These are phyloP conservation scores for Coemansia sp. DNA, from an alignment of 192 early-diverging fungal species.

Conservation along the genomic window DNA sequence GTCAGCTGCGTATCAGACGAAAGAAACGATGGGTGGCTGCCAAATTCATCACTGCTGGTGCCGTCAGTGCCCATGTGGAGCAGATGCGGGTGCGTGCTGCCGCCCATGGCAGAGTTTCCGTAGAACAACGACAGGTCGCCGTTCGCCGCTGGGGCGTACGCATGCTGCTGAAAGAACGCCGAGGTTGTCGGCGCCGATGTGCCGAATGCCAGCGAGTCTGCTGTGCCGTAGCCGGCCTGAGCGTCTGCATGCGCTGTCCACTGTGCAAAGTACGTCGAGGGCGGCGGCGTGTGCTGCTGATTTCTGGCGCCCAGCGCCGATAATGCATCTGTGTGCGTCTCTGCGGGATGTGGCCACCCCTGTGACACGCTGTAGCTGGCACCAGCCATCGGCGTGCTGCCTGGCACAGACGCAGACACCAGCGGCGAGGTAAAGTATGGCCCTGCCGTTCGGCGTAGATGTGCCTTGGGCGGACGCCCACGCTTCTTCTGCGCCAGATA, in stretches of 20 bases:
- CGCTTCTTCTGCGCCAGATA: conserved; percentile 51
- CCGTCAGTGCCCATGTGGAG: background rate
- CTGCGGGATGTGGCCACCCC: background rate
- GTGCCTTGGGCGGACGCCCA: conserved; percentile 50
- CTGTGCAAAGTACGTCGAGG: background rate
- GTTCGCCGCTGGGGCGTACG: background rate
- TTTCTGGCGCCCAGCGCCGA: background rate
- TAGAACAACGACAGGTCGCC: background rate
- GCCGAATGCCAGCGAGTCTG: background rate
- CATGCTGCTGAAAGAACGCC: background rate
- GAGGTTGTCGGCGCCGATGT: conserved; percentile 1
- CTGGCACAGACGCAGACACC: background rate
- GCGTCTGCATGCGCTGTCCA: background rate
- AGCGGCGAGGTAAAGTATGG: too few species aligned
- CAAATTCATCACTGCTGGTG: conserved; percentile 1
- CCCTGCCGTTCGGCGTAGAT: background rate
- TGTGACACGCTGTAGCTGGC: background rate
- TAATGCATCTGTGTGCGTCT: background rate
- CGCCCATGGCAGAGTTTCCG: background rate
- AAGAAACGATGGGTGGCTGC: background rate
- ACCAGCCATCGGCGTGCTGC: background rate
- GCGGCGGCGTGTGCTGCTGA: background rate
- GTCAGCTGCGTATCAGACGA: background rate
- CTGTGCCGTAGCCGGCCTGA: background rate
- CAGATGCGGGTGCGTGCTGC: background rate